Evolutionary conservation across 768 basidiomycete genomes (phyloP).

Genomic region (Lyophyllum shimeji): DNA sequence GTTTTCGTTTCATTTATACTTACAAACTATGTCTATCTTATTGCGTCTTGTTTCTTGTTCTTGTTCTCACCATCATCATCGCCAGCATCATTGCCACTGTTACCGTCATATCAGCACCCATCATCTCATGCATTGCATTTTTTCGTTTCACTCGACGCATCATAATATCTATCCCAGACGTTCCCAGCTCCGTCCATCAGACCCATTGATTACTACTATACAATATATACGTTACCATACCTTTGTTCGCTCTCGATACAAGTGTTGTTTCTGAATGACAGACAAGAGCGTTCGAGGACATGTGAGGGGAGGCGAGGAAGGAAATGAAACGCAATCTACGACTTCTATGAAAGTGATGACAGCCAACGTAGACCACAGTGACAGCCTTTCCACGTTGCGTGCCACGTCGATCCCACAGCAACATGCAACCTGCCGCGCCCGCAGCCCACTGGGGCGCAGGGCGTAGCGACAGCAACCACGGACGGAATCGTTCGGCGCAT

Average conservation of each 20-base stretch:
- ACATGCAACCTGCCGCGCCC: background rate
- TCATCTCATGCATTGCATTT: conserved; percentile 5
- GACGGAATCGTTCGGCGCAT: background rate
- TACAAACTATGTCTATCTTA: conserved; percentile 3
- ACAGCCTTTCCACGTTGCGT: background rate
- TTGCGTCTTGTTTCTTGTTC: conserved; percentile 8
- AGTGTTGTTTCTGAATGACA: conserved; percentile 1
- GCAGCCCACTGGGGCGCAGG: background rate
- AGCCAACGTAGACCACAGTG: background rate
- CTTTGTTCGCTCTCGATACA: background rate
- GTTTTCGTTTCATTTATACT: conserved; percentile 8
- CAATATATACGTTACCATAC: background rate
- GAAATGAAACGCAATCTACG: background rate
- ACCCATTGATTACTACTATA: background rate
- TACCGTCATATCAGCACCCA: conserved; percentile 6
- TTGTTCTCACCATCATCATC: conserved; percentile 9
- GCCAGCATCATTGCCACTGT: background rate
- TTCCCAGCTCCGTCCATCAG: background rate
- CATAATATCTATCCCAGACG: background rate
- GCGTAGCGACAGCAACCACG: background rate
- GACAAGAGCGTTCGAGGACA: background rate
- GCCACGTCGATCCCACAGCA: background rate
- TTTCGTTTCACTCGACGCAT: background rate
- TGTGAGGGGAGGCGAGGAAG: background rate
- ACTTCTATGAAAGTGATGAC: background rate